phyloP scores from a whole-genome alignment of 2,329 filamentous ascomycete species.

The Fusarium robinianum region DNA sequence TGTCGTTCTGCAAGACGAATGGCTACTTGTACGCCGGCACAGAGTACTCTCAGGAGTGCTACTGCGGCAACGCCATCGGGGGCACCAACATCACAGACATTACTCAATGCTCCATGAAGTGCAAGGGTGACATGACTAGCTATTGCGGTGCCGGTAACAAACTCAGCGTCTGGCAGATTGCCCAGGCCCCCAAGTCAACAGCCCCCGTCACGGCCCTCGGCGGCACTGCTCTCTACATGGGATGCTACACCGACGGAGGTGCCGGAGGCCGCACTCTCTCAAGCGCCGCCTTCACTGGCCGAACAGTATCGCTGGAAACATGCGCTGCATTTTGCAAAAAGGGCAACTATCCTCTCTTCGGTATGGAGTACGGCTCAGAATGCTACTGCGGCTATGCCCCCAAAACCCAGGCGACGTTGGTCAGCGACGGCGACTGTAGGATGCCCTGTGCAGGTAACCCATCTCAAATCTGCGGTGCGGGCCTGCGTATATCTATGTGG shows the following conservation, averaged over 20 bases:
- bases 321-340: conserved; percentile 30
- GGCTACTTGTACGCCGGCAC: conserved; percentile 43
- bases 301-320: conserved; percentile 26
- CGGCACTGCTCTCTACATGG: conserved; percentile 20
- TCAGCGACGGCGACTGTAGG: conserved; percentile 25
- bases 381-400: conserved; percentile 29
- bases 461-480: conserved; percentile 24
- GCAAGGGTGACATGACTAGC: conserved; percentile 30
- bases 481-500: conserved; percentile 30
- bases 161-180: conserved; percentile 31
- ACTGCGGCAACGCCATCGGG: conserved; percentile 35
- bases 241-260: conserved; percentile 32
- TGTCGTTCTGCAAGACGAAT: conserved; percentile 35
- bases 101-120: conserved; percentile 34
- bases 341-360: conserved; percentile 29
- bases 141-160: conserved; percentile 33
- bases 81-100: conserved; percentile 23
- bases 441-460: conserved; percentile 25
- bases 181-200: conserved; percentile 16
- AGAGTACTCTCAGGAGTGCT: conserved; percentile 43
- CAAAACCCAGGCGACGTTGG: conserved; percentile 22
- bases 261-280: conserved; percentile 27
- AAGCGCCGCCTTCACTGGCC: conserved; percentile 21
- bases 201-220: conserved; percentile 19
- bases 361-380: conserved; percentile 31